phyloP scores from a whole-genome alignment of 1,284 basidiomycete genomes.

The Fomitopsis schrenkii region DNA sequence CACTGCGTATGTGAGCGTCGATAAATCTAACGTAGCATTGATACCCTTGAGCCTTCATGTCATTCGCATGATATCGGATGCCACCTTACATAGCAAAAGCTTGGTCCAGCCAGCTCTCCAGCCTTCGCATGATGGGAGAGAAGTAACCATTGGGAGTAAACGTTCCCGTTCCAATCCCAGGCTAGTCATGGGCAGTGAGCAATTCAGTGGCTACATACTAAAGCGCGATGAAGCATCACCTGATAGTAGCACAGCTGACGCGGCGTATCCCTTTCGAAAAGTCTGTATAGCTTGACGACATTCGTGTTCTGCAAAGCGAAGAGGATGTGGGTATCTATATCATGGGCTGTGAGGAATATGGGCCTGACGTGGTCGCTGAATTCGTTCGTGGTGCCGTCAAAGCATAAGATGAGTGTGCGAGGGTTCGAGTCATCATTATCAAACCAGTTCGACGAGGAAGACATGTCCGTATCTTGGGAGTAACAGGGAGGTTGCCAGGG shows the following conservation, averaged over 20 bases:
- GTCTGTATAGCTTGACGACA: conserved; percentile 34
- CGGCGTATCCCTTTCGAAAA: conserved; percentile 32
- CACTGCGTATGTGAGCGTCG: conserved; percentile 49
- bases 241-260: conserved; percentile 40
- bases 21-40: no score
- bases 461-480: no score
- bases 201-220: no score
- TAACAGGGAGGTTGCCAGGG: no score
- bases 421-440: no score
- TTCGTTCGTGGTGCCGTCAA: conserved; percentile 47
- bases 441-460: no score
- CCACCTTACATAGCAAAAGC: conserved; percentile 42
- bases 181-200: conserved; percentile 2
- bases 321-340: no score
- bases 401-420: conserved; percentile 44
- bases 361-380: conserved; percentile 36
- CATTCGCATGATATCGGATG: conserved; percentile 3
- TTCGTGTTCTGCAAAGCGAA: conserved; percentile 36
- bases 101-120: conserved; percentile 38
- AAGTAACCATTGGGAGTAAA: conserved; percentile 34
- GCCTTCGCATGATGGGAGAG: conserved; percentile 31
- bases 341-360: no score
- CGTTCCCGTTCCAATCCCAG: conserved; percentile 45
- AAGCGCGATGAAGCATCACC: conserved; percentile 12
- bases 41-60: no score